Evolutionary conservation across 768 basidiomycete species (phyloP), one percentile per base, ranked within the genome.

Genomic region (Pulveroboletus frians): DNA sequence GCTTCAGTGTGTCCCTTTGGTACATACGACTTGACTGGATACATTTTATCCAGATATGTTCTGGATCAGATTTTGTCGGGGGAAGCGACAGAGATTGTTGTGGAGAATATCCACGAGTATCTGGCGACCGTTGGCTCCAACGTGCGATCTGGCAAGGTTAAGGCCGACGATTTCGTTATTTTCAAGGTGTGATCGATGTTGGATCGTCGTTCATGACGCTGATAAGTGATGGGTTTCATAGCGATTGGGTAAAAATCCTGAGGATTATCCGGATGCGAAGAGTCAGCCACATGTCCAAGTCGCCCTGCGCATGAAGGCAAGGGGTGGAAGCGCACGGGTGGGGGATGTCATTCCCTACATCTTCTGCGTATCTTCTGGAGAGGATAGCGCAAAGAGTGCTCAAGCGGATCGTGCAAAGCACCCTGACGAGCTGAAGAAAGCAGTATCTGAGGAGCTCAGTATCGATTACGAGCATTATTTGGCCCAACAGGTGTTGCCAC

Each of bases 281-380:
- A 83, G 76, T 34, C 94, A 94, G 59, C 96, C 96, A 2, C 96
- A 99, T 60, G 95, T 98, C 1, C 93, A 96, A 61, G 96, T 99
- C 15, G 95, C 94, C 0, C 71, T 96, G 42, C 78, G 89, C 34
- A 80, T 95, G 84, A 94, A 93, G 69, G 75, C 81, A 5, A 87
- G 80, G 54, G 92, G 93, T 29, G 82, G 79, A 6, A 81, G 80
- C 10, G 89, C 92, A 0, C 84, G 85, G 29, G 77, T 76, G 1
- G 94, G 96, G 39, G 94, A 98, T 63, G 95, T 99, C 49, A 90
- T 99, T 50, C 84, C 94, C 0, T 99, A 99, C 66, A 77, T 98
- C 34, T 97, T 99, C 66, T 98, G 95, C 63, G 59, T 88, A 2
- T 76, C 79, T 4, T 84, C 86, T 39, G 86, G 85, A 34, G 83